Evolutionary conservation across 257 asterid genomes (phyloP).

Genomic region (Lithospermum erythrorhizon): DNA sequence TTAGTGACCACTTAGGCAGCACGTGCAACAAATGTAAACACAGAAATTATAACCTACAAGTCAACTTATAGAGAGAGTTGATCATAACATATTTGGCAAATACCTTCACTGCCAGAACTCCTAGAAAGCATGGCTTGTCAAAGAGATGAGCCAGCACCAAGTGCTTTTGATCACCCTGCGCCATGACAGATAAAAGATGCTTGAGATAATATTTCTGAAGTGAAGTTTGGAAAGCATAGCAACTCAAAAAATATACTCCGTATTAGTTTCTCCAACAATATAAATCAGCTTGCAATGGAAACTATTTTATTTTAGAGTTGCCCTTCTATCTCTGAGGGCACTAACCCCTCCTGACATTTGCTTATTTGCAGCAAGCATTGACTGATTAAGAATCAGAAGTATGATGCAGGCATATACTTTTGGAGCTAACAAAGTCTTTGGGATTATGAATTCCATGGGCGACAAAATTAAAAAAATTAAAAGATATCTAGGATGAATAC

Average conservation of each 20-base stretch:
- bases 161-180: constrained; percentile 79
- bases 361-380: too few species aligned
- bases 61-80: neutral
- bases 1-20: neutral
- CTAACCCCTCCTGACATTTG: too few species aligned
- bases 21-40: neutral
- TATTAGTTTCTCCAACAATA: too few species aligned
- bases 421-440: too few species aligned
- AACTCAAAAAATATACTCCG: neutral
- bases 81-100: constrained; percentile 3
- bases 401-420: too few species aligned
- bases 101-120: constrained; percentile 76
- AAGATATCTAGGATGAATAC: too few species aligned
- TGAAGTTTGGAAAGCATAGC: neutral
- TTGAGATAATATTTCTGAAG: neutral
- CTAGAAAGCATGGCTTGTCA: constrained; percentile 93
- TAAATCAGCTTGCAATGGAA: too few species aligned
- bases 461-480: too few species aligned
- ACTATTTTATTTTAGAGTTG: too few species aligned
- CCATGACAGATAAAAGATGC: constrained; percentile 2
- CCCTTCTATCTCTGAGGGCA: too few species aligned
- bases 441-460: too few species aligned
- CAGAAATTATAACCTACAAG: neutral
- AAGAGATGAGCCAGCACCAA: constrained; percentile 73
- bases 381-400: too few species aligned